Evolutionary conservation across 805 yeast species (phyloP), one percentile per base, ranked within the genome.

Genomic region (Zygotorulaspora sp.): DNA sequence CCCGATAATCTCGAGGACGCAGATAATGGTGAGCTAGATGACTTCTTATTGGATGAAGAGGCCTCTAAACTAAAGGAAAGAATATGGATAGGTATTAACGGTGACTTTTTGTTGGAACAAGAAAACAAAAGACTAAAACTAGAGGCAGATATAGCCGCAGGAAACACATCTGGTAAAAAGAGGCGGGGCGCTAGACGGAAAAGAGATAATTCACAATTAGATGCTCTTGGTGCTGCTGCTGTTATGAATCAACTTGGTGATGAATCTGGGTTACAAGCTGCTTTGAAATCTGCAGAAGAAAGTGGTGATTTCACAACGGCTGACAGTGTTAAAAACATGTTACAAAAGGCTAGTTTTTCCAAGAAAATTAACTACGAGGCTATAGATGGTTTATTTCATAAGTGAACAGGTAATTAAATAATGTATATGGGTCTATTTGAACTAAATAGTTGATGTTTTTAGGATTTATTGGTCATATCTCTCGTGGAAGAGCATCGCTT

Each of bases 321-420:
- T 1, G 94, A 83, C 36, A 80, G 83, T 54, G 92, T 92, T 2
- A 82, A 76, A 55, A 77, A 71, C 39, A 78, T 87, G 83, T 58
- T 90, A 26, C 75, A 77, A 47, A 83, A 80, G 61, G 80, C 85
- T 53, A 70, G 83, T 5, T 79, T 82, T 48, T 85, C 96, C 18
- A 83, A 81, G 64, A 92, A 92, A 68, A 83, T 92, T 61, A 92
- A 92, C 61, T 92, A 92, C 60, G 79, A 74, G 32, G 88, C 90
- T 4, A 75, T 90, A 37, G 80, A 79, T 45, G 76, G 71, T 43
- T 55, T 70, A 30, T 68, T 69, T 45, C 63, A 58, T 22, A 48
- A 41, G 36, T 26, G 23, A 16, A 12, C 17, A 26, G 24, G n/a
- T n/a, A n/a, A n/a, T n/a, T n/a, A n/a, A n/a, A n/a, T n/a, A n/a